Base-by-base conservation (phyloP, 2,329 filamentous ascomycete species). In the Drechslera avenae region DNA sequence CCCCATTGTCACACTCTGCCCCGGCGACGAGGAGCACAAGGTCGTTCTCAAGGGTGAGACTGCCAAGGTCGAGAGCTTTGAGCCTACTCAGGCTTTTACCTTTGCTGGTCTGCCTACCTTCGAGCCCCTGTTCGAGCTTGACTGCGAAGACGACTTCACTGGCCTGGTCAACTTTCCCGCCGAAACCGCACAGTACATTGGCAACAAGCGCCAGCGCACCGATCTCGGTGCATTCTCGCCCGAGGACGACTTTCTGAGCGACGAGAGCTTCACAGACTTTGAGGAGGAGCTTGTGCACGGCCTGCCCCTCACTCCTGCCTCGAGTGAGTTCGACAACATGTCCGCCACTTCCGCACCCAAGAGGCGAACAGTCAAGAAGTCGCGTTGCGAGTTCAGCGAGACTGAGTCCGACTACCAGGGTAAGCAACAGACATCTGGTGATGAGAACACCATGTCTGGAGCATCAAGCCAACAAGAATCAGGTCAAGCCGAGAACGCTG, bases 61-160 rank as follows among this genome's bases (percentile, higher is more conserved):
- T 37, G 67, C 67, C 57, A 72, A 72, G 65, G 53, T 69, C 39
- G 63, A 73, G 26, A 67, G 72, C 35, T 68, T 75, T 64, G 68
- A 76, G 61, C 45, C 62, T 30, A 35, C 53, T 16, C 57, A 66
- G n/a, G 41, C 63, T 13, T 67, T 66, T 48, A 75, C 80, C 62
- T 78, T 82, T 60, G 73, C 76, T 49, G 83, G 83, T 18, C 81
- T 94, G 23, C 87, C 89, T 19, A 79, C 82, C 7, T 95, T 96
- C 63, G 90, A 95, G 73, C 89, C 91, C 60, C 85, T 95, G 61
- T 94, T 92, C 18, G 91, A 96, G 66, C 82, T 96, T 49, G 92
- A 96, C 72, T 91, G 89, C 1, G 92, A 96, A 66, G 90, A 95
- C 81, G 90, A 94, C 71, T 91, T 95, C 66, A 87, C 85, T 71